A percentile compares a stretch with the other conserved stretches of the same genome.
phyloP scores from a whole-genome alignment of 202 grass and related monocot species.

The Elaeis oleifera region DNA sequence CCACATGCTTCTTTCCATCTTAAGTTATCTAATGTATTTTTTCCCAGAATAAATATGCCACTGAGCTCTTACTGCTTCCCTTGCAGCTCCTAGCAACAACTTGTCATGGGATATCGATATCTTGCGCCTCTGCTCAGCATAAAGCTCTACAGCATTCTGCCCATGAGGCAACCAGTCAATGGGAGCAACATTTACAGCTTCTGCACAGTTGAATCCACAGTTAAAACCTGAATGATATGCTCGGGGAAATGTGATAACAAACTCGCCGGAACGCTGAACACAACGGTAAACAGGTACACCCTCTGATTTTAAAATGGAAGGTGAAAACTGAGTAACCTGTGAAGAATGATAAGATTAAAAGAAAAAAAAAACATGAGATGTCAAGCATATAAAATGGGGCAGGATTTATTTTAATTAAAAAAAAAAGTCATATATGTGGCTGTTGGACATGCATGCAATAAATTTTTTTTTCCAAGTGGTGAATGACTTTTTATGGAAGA shows the following conservation, averaged over 20 bases:
- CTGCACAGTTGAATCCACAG: slow-evolving; percentile 91
- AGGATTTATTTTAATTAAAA: too few relatives aligned
- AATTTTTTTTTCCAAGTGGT: too few relatives aligned
- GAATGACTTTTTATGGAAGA: too few relatives aligned
- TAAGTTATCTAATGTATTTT: slow-evolving; percentile 60
- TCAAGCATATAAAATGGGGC: too few relatives aligned
- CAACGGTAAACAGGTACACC: slow-evolving; percentile 72
- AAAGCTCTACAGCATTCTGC: slow-evolving; percentile 84
- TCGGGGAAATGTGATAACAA: slow-evolving; percentile 83
- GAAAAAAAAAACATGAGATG: too few relatives aligned
- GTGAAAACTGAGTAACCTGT: slow-evolving; percentile 90
- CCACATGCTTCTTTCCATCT: slow-evolving; percentile 78
- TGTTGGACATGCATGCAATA: too few relatives aligned
- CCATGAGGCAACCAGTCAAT: slow-evolving; percentile 94
- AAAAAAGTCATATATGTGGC: too few relatives aligned
- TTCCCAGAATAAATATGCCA: slow-evolving; percentile 75
- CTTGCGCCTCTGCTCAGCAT: slow-evolving; percentile 68
- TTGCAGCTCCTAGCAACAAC: slow-evolving; percentile 68
- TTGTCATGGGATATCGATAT: slow-evolving; percentile 93
- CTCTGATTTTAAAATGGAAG: slow-evolving; percentile 68
- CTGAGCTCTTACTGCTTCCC: slow-evolving; percentile 85
- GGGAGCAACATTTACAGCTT: slow-evolving; percentile 93
- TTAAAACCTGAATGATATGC: slow-evolving; percentile 94
- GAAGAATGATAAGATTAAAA: neutral
- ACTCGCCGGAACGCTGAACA: slow-evolving; percentile 69